These are phyloP conservation scores for Podaxis pistillaris DNA, from an alignment of 768 basidiomycete species.

Conservation along the genomic window DNA sequence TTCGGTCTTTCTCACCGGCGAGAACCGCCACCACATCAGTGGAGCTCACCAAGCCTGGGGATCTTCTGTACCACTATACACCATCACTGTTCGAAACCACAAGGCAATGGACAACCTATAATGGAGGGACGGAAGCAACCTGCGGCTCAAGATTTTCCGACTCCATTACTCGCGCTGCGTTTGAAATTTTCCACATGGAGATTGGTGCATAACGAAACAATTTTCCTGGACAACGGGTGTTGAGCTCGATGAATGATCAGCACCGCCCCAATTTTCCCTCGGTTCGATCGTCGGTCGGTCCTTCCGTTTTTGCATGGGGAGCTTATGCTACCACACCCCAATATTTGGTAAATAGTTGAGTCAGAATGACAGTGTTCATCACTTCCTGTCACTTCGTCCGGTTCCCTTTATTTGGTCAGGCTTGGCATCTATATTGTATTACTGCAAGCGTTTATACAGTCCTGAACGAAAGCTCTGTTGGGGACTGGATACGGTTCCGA, in stretches of 20 bases:
- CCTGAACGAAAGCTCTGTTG: constrained; percentile 12
- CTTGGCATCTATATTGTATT: not conserved
- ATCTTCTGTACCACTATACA: not conserved
- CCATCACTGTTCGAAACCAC: not conserved
- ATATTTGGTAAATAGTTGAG: not conserved
- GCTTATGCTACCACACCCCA: no score
- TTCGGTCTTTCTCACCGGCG: not conserved
- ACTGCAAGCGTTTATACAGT: not conserved
- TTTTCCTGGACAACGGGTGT: not conserved
- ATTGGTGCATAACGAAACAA: not conserved
- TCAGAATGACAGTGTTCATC: not conserved
- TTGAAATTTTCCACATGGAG: not conserved
- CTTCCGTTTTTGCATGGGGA: not conserved
- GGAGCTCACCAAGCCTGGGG: not conserved
- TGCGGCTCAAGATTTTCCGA: not conserved
- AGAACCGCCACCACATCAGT: not conserved
- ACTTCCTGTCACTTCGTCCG: not conserved
- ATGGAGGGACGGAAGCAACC: not conserved
- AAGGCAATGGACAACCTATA: not conserved
- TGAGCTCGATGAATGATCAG: not conserved
- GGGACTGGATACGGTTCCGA: not conserved
- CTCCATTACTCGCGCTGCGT: not conserved
- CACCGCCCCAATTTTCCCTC: not conserved
- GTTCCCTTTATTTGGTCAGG: not conserved
- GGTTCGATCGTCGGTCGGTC: not conserved